A percentile compares a stretch with the other conserved stretches of the same genome.
phyloP scores from a whole-genome alignment of 306 rosid genomes.

The Lablab purpureus region DNA sequence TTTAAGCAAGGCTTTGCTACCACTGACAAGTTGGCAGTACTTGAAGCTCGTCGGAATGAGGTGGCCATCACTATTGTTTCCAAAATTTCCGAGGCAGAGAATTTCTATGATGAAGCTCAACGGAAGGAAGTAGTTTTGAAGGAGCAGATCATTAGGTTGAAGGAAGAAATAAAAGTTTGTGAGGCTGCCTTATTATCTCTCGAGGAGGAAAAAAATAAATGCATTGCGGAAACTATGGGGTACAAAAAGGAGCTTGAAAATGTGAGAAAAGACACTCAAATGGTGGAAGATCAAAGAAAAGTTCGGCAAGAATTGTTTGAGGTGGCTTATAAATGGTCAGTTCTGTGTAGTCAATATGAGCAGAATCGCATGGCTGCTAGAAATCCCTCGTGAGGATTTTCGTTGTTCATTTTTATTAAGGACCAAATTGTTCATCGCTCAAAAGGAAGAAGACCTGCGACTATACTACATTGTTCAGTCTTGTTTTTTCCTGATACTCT shows the following conservation, averaged over 20 bases:
- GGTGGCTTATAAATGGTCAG: not conserved
- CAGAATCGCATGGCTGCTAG: not conserved
- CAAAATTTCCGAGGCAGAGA: conserved; percentile 19
- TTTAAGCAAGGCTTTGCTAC: conserved; percentile 40
- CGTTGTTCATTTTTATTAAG: no score
- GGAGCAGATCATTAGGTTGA: not conserved
- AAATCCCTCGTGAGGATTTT: not conserved
- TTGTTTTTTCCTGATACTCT: not conserved
- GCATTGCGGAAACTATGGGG: not conserved
- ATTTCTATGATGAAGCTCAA: conserved; percentile 21
- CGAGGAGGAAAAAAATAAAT: not conserved
- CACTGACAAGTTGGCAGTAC: not conserved
- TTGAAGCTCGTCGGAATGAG: conserved; percentile 14
- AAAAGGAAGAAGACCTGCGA: not conserved
- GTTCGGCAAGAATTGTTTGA: conserved; percentile 30
- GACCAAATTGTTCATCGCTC: not conserved
- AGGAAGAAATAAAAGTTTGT: not conserved
- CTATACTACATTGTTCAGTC: not conserved
- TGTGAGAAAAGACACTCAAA: not conserved
- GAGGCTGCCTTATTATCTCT: conserved; percentile 5
- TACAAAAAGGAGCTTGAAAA: not conserved
- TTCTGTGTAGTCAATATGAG: not conserved
- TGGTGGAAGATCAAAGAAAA: not conserved
- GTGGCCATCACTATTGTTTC: conserved; percentile 1
- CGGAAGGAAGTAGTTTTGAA: not conserved